These are phyloP conservation scores for Ophiostoma sp. DNA, from an alignment of 2,329 filamentous ascomycete species.

Conservation along the genomic window DNA sequence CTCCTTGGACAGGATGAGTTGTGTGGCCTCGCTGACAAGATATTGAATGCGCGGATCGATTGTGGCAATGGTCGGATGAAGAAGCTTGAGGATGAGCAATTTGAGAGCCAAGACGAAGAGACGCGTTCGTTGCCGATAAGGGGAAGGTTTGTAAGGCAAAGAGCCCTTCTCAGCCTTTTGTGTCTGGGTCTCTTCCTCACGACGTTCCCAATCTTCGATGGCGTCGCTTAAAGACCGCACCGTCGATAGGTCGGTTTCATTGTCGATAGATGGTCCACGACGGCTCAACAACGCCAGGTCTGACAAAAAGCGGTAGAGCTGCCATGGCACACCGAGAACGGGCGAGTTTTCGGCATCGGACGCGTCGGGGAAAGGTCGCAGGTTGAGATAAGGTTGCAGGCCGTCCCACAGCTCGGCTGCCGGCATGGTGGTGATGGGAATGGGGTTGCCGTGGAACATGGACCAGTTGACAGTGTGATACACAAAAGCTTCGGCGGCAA, in stretches of 20 bases:
- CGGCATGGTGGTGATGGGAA: conserved; percentile 10
- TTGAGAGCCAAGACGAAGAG: conserved; percentile 5
- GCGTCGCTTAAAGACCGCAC: not conserved
- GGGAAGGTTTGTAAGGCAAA: not conserved
- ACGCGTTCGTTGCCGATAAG: conserved; percentile 1
- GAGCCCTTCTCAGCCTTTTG: not conserved
- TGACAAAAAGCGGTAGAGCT: conserved; percentile 6
- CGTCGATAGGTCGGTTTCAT: not conserved
- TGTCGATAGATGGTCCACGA: not conserved
- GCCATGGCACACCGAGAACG: conserved; percentile 13
- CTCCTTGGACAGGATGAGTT: not conserved
- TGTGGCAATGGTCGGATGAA: not conserved
- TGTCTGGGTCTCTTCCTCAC: not conserved
- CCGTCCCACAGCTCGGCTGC: conserved; percentile 1
- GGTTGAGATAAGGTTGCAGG: not conserved
- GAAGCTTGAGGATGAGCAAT: not conserved
- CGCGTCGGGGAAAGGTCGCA: not conserved
- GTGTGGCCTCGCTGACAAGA: not conserved
- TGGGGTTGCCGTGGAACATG: conserved; percentile 14
- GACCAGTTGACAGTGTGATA: conserved; percentile 15
- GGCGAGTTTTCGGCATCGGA: conserved; percentile 15
- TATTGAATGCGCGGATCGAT: not conserved
- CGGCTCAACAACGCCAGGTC: not conserved
- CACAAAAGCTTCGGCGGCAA: conserved; percentile 13
- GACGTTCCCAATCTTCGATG: not conserved